phyloP scores from a whole-genome alignment of 139 green algal species.

The Astrephomene gubernaculifera region DNA sequence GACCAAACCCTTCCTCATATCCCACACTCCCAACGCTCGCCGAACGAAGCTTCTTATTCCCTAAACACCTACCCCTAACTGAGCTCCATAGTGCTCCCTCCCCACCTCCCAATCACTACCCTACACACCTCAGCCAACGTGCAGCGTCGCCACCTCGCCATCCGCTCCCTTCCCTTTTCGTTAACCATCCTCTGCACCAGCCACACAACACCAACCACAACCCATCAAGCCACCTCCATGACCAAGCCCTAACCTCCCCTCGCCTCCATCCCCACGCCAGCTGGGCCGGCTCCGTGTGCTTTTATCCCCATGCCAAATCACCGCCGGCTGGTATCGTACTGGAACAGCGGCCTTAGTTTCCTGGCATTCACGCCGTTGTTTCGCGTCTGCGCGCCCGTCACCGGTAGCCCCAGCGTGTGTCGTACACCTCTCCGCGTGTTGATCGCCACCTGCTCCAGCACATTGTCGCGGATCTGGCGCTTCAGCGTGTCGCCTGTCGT shows the following conservation, averaged over 20 bases:
- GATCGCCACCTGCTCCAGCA: constrained; percentile 20
- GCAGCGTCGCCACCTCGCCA: not conserved
- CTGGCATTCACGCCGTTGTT: constrained; percentile 42
- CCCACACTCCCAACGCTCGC: too few species aligned
- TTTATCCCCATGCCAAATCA: not conserved
- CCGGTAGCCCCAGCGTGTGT: constrained; percentile 41
- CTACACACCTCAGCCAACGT: not conserved
- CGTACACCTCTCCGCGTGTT: constrained; percentile 17
- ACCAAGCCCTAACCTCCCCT: not conserved
- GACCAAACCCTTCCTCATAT: too few species aligned
- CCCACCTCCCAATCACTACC: too few species aligned
- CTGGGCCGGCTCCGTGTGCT: not conserved
- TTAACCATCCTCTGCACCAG: not conserved
- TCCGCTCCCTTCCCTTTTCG: not conserved
- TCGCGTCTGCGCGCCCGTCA: constrained; percentile 11
- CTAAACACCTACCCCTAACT: too few species aligned
- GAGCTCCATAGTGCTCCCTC: too few species aligned
- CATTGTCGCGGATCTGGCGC: constrained; percentile 15
- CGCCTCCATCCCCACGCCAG: not conserved
- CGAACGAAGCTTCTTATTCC: too few species aligned
- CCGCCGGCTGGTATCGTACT: constrained; percentile 49
- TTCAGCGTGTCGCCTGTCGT: constrained; percentile 51
- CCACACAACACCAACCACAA: not conserved
- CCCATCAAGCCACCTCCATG: not conserved
- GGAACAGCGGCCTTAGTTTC: constrained; percentile 40